Evolutionary conservation across 352 stramenopile species (phyloP), one percentile per base, ranked within the genome.

Genomic region (Globisporangium orthogonon): DNA sequence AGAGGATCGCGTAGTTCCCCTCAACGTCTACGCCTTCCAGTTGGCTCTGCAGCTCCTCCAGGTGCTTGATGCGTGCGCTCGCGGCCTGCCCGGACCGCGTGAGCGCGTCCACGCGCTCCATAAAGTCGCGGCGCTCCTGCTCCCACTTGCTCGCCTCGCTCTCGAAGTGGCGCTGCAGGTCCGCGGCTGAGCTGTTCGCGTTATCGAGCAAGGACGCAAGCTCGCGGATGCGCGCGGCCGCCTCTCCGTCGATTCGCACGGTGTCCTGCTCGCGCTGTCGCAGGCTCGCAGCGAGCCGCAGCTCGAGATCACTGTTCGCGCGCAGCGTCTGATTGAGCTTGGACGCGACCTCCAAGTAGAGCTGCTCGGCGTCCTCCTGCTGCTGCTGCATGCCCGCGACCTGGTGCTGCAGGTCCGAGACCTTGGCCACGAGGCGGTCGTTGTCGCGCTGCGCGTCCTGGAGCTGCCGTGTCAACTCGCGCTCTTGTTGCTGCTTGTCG

Each of bases 271-370:
- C 53, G 1, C 48, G 50, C 13, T 61, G 23, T 10, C 60, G 43
- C 40, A 33, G 37, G 11, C 37, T 43, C 14, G 45, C 48, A 51
- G 41, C 29, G 5, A 66, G 54, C 3, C 52, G 46, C n/a, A 40
- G 35, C 35, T 70, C 59, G 2, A 70, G 43, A 3, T 70, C 60
- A 29, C 62, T 52, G 33, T 69, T 75, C 43, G 62, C 54, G 14
- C 78, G 66, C 14, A 80, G 63, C 23, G 65, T 78, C 47, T 83
- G 76, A 49, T 87, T 84, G 3, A 89, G 56, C 41, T 76, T 77
- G 4, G 76, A 78, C n/a, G 78, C 67, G 9, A 82, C 64, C 51
- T 86, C 78, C 30, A 74, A n/a, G 37, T 87, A 84, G 33, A 78
- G 56, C 23, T 76, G 67, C 52, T 87, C 73, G 0, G 73, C 59